Evolutionary conservation across 202 grass and related monocot species (phyloP), one percentile per base, ranked within the genome.

Genomic region (Schoenoplectus tabernaemontani): DNA sequence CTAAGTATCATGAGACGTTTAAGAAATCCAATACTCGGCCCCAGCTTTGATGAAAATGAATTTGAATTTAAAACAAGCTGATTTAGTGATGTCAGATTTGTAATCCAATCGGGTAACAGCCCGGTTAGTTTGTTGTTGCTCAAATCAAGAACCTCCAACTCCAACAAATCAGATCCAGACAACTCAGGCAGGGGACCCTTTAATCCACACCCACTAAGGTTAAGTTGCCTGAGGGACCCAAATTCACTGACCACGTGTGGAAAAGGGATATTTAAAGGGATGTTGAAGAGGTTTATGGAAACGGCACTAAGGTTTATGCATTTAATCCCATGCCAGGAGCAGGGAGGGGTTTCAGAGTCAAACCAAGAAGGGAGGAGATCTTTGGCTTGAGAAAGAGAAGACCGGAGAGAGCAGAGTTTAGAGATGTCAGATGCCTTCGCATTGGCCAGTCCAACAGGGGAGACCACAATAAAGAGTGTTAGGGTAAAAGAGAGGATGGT

Each of bases 181-280:
- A 24, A 22, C 66, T 90, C 85, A 7, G 91, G 91, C 77, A 98
- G 56, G 38, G 85, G 83, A 74, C 96, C 96, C 3, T 43, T 86
- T 84, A 98, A 85, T 24, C 85, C 83, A 67, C 96, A 98, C 4
- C 84, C 59, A 57, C 90, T 98, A 24, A 98, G 87, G 88, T 98
- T 98, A 59, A 98, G 89, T 33, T 3, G 59, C 68, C 26, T 38
- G 71, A 98, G 89, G 23, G 81, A 90, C 57, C 38, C 38, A 53
- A 98, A 98, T 70, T 76, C 82, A 39, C 76, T 79, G 12, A 98
- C 63, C n/a, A 84, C 84, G 62, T 13, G 76, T 1, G 95, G 95
- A 78, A 98, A 86, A 46, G 78, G 84, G 4, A 81, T 23, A 56
- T 90, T 89, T 5, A 98, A 81, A 62, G 86, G 82, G 20, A 88